A percentile compares a stretch with the other conserved stretches of the same genome.
These are phyloP conservation scores for Peniophora sp. DNA, from an alignment of 1,284 basidiomycete species.

Conservation along the genomic window DNA sequence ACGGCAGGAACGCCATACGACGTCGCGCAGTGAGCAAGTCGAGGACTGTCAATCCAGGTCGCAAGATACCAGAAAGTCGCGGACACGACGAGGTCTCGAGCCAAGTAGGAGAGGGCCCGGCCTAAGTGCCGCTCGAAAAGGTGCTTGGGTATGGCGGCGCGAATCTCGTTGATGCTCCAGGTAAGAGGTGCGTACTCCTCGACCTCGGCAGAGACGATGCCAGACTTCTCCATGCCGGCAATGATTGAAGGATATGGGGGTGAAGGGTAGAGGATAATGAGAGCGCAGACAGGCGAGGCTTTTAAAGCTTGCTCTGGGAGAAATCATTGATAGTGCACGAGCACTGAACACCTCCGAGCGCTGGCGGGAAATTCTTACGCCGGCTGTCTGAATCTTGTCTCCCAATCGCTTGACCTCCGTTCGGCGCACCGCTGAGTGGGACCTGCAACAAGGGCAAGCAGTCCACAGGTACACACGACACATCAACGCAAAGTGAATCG, in stretches of 20 bases:
- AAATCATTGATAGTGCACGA: no score
- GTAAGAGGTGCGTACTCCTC: neutral
- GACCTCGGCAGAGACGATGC: neutral
- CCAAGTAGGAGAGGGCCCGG: constrained; percentile 30
- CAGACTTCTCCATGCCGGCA: neutral
- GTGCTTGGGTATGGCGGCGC: constrained; percentile 41
- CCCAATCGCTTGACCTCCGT: no score
- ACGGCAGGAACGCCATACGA: constrained; percentile 22
- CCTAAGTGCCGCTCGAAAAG: constrained; percentile 34
- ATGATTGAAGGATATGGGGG: neutral
- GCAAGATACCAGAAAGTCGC: neutral
- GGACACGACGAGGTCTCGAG: neutral
- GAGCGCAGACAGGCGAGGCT: no score
- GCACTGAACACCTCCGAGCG: no score
- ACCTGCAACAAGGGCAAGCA: no score
- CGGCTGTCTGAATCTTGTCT: no score
- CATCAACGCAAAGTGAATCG: no score
- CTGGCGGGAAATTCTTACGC: no score
- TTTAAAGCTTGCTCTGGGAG: no score
- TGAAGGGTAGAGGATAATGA: no score
- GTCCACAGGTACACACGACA: no score
- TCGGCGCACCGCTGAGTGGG: no score
- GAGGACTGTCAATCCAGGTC: neutral
- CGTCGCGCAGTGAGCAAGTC: constrained; percentile 7
- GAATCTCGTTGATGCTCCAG: constrained; percentile 28